Evolutionary conservation across 345 rosid species (phyloP).

Genomic region (Citrus sinensis): DVS_A1.0 CM039163.1:50261501-50262000

Average conservation of each 20-base stretch:
- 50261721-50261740: background rate
- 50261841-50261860: slow-evolving; percentile 33
- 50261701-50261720: background rate
- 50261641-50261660: background rate
- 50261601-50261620: background rate
- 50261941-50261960: background rate
- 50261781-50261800: background rate
- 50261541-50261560: slow-evolving; percentile 47
- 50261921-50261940: background rate
- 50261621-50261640: background rate
- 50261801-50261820: background rate
- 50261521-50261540: slow-evolving; percentile 52
- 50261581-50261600: background rate
- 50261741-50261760: background rate
- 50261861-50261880: slow-evolving; percentile 23
- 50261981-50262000: slow-evolving; percentile 14
- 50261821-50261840: slow-evolving; percentile 34
- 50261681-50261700: background rate
- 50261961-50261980: background rate
- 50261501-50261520: slow-evolving; percentile 66
- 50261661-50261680: background rate
- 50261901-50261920: slow-evolving; percentile 38
- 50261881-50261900: slow-evolving; percentile 36
- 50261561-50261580: slow-evolving; percentile 13
- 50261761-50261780: background rate